Percentiles rank a stretch among this genome's conserved stretches.
Evolutionary conservation across 2,329 filamentous ascomycete genomes (phyloP).

Genomic region (Colletotrichum zoysiae): DNA sequence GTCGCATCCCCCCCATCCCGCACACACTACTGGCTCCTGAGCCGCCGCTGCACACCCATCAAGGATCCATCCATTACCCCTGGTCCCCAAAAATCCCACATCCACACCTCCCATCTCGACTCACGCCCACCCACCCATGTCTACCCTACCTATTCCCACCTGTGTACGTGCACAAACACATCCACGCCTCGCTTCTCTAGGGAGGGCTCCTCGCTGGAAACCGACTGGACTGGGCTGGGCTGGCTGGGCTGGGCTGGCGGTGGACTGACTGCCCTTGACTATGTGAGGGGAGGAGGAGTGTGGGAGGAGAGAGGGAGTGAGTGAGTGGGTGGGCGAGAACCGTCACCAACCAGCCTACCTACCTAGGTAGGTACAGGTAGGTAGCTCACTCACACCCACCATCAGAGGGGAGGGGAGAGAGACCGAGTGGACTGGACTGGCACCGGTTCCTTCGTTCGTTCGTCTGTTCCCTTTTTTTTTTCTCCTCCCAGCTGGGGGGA

Average conservation of each 20-base stretch:
- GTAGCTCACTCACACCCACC: constrained; percentile 1
- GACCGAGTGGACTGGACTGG: constrained; percentile 31
- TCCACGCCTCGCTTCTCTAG: constrained; percentile 27
- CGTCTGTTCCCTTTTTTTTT: constrained; percentile 36
- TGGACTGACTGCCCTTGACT: constrained; percentile 5
- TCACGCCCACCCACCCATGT: constrained; percentile 1
- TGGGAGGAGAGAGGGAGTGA: not conserved
- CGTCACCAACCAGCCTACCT: not conserved
- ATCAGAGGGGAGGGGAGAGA: constrained; percentile 26
- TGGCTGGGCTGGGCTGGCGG: constrained; percentile 6
- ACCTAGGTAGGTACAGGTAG: too few relatives aligned
- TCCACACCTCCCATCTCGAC: not conserved
- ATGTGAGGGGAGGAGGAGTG: not conserved
- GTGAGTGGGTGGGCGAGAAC: not conserved
- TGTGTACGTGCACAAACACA: constrained; percentile 9
- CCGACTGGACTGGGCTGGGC: constrained; percentile 18
- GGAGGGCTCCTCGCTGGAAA: constrained; percentile 23
- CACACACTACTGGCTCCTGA: constrained; percentile 33
- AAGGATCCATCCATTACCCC: not conserved
- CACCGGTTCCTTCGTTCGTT: constrained; percentile 35
- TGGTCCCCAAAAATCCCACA: not conserved
- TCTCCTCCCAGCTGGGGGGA: not conserved
- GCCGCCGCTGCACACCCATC: constrained; percentile 32
- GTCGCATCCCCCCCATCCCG: constrained; percentile 9
- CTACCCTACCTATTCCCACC: not conserved